These are phyloP conservation scores for Candida xiaguanensis DNA, from an alignment of 805 yeast species.

Conservation along the genomic window DNA sequence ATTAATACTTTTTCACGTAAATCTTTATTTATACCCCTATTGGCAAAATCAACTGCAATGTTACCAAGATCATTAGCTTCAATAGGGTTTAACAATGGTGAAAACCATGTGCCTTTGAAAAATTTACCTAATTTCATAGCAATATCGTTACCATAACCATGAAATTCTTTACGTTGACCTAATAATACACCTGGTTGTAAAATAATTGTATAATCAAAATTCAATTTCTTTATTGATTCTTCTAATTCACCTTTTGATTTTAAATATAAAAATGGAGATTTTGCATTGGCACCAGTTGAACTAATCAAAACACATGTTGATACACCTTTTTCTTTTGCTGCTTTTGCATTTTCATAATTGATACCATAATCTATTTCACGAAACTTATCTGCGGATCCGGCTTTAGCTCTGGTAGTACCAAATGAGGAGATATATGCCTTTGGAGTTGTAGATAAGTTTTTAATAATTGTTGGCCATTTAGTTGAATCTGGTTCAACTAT, in stretches of 20 bases:
- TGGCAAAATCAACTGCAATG: slow-evolving; percentile 46
- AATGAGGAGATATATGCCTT: slow-evolving; percentile 54
- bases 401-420: slow-evolving; percentile 72
- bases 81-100: slow-evolving; percentile 37
- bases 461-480: slow-evolving; percentile 48
- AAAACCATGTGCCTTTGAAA: slow-evolving; percentile 14
- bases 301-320: slow-evolving; percentile 67
- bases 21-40: slow-evolving; percentile 13
- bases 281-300: slow-evolving; percentile 56
- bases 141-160: slow-evolving; percentile 33
- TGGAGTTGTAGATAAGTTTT: not conserved
- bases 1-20: slow-evolving; percentile 20
- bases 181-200: slow-evolving; percentile 73
- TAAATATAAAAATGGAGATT: slow-evolving; percentile 58
- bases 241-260: slow-evolving; percentile 76
- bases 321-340: slow-evolving; percentile 68
- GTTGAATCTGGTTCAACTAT: slow-evolving; percentile 44
- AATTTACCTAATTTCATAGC: slow-evolving; percentile 27
- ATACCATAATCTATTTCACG: slow-evolving; percentile 70
- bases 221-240: slow-evolving; percentile 55
- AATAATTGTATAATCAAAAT: slow-evolving; percentile 69
- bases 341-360: slow-evolving; percentile 64
- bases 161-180: slow-evolving; percentile 53
- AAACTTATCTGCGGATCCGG: slow-evolving; percentile 72
- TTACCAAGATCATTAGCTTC: slow-evolving; percentile 63